These are phyloP conservation scores for Fagopyrum homotropicum DNA, from an alignment of 148 eudicot species.

Conservation along the genomic window DNA sequence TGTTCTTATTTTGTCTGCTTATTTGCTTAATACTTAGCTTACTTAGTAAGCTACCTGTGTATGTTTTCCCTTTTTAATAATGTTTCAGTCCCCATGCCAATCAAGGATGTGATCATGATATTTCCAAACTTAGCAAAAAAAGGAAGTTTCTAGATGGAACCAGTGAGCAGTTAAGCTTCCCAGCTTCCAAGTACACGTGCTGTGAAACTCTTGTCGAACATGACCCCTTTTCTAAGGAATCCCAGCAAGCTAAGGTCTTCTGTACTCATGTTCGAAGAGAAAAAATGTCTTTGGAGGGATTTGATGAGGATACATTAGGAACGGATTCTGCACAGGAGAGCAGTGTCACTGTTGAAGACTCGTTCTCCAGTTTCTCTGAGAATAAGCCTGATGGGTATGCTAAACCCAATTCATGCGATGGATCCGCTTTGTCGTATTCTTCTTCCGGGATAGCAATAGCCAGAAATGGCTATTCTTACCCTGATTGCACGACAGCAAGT, in stretches of 20 bases:
- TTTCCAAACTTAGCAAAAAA: neutral
- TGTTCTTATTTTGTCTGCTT: too few relatives aligned
- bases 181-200: neutral
- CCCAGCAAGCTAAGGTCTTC: constrained; percentile 9
- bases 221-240: constrained; percentile 2
- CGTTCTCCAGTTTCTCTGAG: neutral
- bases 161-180: neutral
- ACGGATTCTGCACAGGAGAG: neutral
- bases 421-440: neutral
- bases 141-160: neutral
- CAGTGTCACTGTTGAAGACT: neutral
- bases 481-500: neutral
- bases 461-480: neutral
- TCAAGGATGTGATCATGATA: neutral
- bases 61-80: too few relatives aligned
- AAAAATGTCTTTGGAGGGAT: neutral
- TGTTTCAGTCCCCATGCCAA: too few relatives aligned
- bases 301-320: neutral
- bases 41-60: too few relatives aligned
- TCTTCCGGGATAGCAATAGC: neutral
- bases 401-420: neutral
- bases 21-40: too few relatives aligned
- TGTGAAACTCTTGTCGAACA: neutral
- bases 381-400: neutral
- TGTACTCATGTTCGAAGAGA: neutral